A percentile compares a stretch with the other conserved stretches of the same genome.
Evolutionary conservation across 305 asterid species (phyloP).

Genomic region (Fraxinus sp.): DNA sequence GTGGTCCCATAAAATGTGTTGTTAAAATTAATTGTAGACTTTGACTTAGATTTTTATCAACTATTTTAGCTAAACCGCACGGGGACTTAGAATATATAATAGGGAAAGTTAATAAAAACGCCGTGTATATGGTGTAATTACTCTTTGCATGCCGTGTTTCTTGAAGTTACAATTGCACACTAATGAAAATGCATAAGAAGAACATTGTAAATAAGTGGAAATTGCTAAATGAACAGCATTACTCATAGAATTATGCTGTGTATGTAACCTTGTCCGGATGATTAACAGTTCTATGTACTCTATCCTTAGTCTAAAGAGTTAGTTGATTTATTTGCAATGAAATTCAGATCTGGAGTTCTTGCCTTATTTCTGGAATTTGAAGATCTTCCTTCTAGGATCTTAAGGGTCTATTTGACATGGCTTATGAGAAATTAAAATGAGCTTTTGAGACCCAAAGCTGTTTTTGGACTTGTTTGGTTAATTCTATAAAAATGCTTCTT

Average conservation of each 20-base stretch:
- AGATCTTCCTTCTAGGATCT: background rate
- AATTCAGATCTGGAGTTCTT: background rate
- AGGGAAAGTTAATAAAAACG: background rate
- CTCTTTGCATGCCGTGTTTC: background rate
- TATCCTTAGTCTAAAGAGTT: background rate
- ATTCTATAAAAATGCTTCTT: background rate
- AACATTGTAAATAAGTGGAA: background rate
- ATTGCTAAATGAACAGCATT: background rate
- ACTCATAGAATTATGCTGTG: background rate
- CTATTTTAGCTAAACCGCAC: background rate
- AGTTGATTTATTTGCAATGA: background rate
- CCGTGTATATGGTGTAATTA: background rate
- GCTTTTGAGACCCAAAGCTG: background rate
- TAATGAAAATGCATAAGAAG: background rate
- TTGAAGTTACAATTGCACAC: background rate
- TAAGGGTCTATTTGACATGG: background rate
- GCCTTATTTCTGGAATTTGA: background rate
- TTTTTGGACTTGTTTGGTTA: background rate
- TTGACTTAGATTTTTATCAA: background rate
- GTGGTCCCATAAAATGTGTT: background rate
- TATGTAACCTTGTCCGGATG: background rate
- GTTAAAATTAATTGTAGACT: background rate
- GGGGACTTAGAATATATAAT: background rate
- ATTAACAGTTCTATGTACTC: conserved; percentile 12
- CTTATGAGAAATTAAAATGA: background rate